Evolutionary conservation across 192 early-diverging fungal species (phyloP).

Genomic region (Coemansia erecta): DNA sequence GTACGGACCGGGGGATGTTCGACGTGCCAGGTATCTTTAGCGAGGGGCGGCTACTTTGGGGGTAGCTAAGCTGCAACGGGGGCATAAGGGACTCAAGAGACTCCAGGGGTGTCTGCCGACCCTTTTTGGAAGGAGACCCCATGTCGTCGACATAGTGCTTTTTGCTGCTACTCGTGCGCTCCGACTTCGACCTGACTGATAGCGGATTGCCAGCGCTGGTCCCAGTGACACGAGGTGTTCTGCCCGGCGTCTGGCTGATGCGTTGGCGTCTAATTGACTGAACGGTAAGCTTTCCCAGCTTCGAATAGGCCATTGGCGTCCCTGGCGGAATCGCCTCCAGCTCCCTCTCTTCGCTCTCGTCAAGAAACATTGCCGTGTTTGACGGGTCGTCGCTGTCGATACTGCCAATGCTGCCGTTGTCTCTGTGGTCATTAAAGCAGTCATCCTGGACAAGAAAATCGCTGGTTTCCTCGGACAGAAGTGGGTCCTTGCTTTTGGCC

Average conservation of each 20-base stretch:
- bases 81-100: neutral
- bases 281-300: constrained; percentile 38
- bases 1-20: constrained; percentile 22
- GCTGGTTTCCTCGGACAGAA: neutral
- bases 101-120: neutral
- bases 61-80: neutral
- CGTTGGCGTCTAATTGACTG: constrained; percentile 47
- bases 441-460: neutral
- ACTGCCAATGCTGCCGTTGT: neutral
- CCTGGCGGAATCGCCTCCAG: constrained; percentile 28
- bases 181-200: neutral
- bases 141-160: constrained; percentile 8
- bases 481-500: neutral
- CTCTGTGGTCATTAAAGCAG: constrained; percentile 10
- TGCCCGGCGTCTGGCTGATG: constrained; percentile 39
- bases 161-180: constrained; percentile 7
- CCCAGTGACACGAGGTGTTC: neutral
- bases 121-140: constrained; percentile 44
- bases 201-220: neutral
- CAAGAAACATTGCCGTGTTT: constrained; percentile 51
- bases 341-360: constrained; percentile 46
- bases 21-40: neutral
- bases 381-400: constrained; percentile 39
- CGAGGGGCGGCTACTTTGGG: neutral
- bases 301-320: constrained; percentile 34